Conservation (phyloP, 179 eudicot genomes). For the Silene noctiflora region DNA sequence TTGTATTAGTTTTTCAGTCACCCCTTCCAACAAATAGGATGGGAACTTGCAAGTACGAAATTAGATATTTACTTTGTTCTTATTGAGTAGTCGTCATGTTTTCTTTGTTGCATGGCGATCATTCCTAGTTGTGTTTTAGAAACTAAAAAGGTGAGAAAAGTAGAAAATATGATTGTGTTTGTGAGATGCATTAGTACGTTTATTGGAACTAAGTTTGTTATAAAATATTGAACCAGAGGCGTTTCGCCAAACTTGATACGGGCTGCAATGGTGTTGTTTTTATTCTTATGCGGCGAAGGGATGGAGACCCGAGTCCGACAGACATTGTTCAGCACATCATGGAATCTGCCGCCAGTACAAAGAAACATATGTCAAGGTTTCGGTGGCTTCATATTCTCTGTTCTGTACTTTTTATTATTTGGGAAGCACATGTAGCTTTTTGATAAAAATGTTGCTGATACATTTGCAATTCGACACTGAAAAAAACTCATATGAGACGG, state of each 20-base stretch:
- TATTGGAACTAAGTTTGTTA: background rate
- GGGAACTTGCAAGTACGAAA: background rate
- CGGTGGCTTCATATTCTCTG: constrained; percentile 4
- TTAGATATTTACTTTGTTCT: background rate
- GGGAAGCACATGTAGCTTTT: background rate
- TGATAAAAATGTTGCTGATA: constrained; percentile 9
- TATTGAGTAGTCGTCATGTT: background rate
- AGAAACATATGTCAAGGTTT: constrained; percentile 86
- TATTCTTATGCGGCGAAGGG: constrained; percentile 70
- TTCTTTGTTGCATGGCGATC: background rate
- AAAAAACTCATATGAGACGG: background rate
- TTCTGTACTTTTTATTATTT: too few species aligned
- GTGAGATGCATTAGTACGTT: background rate
- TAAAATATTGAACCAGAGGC: constrained; percentile 57
- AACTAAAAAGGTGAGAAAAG: background rate
- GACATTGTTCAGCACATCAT: constrained; percentile 76
- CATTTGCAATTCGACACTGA: background rate
- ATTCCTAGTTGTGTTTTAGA: background rate
- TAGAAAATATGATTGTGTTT: background rate
- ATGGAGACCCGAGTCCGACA: constrained; percentile 77
- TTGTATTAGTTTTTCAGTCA: background rate
- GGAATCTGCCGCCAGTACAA: constrained; percentile 68
- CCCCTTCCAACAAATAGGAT: background rate
- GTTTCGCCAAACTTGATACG: constrained; percentile 68
- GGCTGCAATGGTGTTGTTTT: constrained; percentile 96